Percentiles rank a stretch among this genome's conserved stretches.
These are phyloP conservation scores for Salisapilia sapeloensis DNA, from an alignment of 352 stramenopile genomes.

Conservation along the genomic window DNA sequence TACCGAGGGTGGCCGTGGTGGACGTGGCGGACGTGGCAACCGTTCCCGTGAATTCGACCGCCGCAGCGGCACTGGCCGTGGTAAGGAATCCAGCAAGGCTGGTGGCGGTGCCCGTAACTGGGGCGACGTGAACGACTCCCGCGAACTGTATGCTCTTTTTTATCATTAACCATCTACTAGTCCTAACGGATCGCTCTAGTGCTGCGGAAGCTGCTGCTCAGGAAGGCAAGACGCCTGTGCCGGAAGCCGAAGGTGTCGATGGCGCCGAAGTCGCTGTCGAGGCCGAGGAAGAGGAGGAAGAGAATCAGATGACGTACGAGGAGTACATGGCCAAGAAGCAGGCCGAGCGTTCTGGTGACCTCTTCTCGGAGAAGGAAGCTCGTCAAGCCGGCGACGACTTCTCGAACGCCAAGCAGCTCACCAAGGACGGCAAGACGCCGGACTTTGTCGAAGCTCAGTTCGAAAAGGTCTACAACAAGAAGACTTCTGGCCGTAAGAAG, in stretches of 20 bases:
- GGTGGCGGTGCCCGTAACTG: conserved; percentile 92
- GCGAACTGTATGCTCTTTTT: conserved; percentile 57
- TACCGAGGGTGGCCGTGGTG: conserved; percentile 20
- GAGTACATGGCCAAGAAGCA: conserved; percentile 77
- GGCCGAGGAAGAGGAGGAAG: conserved; percentile 58
- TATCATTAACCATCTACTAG: not conserved
- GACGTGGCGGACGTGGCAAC: conserved; percentile 23
- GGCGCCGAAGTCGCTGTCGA: conserved; percentile 22
- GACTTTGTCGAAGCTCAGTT: conserved; percentile 79
- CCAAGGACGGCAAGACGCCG: conserved; percentile 76
- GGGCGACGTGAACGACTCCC: conserved; percentile 89
- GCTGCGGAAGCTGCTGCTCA: conserved; percentile 15
- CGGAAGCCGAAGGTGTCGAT: conserved; percentile 36
- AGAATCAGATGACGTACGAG: conserved; percentile 67
- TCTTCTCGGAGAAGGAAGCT: conserved; percentile 67
- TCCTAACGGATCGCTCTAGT: conserved; percentile 4
- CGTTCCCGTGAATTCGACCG: conserved; percentile 86
- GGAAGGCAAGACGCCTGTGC: conserved; percentile 11
- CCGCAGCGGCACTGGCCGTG: conserved; percentile 89
- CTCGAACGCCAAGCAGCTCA: conserved; percentile 39
- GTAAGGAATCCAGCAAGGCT: conserved; percentile 91
- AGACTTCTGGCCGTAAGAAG: conserved; percentile 90
- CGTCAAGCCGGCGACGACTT: conserved; percentile 87
- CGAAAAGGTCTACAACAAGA: conserved; percentile 92
- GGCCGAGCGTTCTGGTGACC: conserved; percentile 38